These are phyloP conservation scores for Hyparrhenia diplandra DNA, from an alignment of 176 grass and related monocot species.

Conservation along the genomic window DNA sequence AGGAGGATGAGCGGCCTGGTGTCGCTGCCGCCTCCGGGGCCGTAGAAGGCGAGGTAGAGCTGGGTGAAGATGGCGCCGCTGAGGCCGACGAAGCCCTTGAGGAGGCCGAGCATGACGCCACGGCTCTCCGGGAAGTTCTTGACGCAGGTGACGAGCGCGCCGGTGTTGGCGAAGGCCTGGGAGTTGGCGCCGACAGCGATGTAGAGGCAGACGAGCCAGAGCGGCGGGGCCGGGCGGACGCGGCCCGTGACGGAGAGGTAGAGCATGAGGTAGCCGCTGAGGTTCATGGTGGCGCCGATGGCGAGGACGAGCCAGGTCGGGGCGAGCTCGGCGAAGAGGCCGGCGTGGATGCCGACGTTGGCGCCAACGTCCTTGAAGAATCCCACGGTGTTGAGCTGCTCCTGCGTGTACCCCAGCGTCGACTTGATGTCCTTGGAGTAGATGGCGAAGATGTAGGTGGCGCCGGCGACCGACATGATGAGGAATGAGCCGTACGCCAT, in stretches of 20 bases:
- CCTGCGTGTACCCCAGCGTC: slow-evolving; percentile 48
- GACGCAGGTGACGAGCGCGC: slow-evolving; percentile 70
- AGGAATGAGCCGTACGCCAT: slow-evolving; percentile 55
- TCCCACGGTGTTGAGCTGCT: slow-evolving; percentile 52
- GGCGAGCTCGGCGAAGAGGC: slow-evolving; percentile 42
- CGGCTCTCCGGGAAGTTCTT: slow-evolving; percentile 77
- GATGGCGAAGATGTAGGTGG: slow-evolving; percentile 56
- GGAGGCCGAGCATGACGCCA: slow-evolving; percentile 65
- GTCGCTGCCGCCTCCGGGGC: slow-evolving; percentile 20
- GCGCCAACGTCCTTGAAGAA: slow-evolving; percentile 68
- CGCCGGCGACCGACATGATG: slow-evolving; percentile 39
- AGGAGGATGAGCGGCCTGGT: slow-evolving; percentile 43
- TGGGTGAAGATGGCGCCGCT: slow-evolving; percentile 79
- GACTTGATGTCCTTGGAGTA: slow-evolving; percentile 66
- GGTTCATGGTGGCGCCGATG: slow-evolving; percentile 49
- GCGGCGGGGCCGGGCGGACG: neutral
- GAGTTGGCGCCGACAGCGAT: slow-evolving; percentile 83
- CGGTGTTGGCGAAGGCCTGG: slow-evolving; percentile 81
- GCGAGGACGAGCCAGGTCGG: slow-evolving; percentile 44
- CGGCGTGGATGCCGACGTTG: slow-evolving; percentile 51
- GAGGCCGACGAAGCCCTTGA: slow-evolving; percentile 86
- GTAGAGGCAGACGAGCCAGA: slow-evolving; percentile 76
- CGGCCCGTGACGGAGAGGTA: slow-evolving; percentile 48
- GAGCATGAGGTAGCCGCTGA: slow-evolving; percentile 56
- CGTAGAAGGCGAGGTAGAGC: slow-evolving; percentile 74